These are phyloP conservation scores for Trametopsis cervina DNA, from an alignment of 768 basidiomycete species.

Conservation along the genomic window DNA sequence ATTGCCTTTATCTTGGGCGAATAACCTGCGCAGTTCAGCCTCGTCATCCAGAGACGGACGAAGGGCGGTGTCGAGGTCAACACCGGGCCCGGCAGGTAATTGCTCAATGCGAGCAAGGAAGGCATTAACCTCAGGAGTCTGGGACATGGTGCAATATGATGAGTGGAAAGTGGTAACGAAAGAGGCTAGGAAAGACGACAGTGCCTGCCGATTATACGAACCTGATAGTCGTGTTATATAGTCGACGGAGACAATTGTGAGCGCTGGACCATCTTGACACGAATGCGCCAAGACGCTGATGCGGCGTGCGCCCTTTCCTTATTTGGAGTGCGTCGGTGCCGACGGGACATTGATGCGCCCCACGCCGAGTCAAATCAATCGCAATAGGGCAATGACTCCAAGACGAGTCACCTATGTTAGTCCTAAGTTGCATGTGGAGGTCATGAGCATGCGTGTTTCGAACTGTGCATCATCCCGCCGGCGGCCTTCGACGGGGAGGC, in stretches of 20 bases:
- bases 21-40: constrained; percentile 45
- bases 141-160: constrained; percentile 15
- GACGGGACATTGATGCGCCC: constrained; percentile 1
- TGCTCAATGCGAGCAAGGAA: constrained; percentile 21
- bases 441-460: too few species aligned
- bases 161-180: not conserved
- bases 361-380: constrained; percentile 6
- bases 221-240: not conserved
- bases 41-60: constrained; percentile 53
- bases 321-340: constrained; percentile 1
- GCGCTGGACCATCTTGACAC: not conserved
- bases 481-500: too few species aligned
- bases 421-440: too few species aligned
- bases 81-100: constrained; percentile 18
- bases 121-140: constrained; percentile 22
- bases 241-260: not conserved
- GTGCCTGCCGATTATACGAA: not conserved
- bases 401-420: too few species aligned
- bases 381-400: not conserved
- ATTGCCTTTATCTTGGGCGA: constrained; percentile 45
- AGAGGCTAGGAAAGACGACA: not conserved
- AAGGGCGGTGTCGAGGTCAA: constrained; percentile 33
- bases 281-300: not conserved
- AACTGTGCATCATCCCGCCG: too few species aligned
- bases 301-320: not conserved